A percentile compares a stretch with the other conserved stretches of the same genome.
These are phyloP conservation scores for Setaria italica DNA, from an alignment of 202 grass and related monocot species.

Conservation along the genomic window DNA sequence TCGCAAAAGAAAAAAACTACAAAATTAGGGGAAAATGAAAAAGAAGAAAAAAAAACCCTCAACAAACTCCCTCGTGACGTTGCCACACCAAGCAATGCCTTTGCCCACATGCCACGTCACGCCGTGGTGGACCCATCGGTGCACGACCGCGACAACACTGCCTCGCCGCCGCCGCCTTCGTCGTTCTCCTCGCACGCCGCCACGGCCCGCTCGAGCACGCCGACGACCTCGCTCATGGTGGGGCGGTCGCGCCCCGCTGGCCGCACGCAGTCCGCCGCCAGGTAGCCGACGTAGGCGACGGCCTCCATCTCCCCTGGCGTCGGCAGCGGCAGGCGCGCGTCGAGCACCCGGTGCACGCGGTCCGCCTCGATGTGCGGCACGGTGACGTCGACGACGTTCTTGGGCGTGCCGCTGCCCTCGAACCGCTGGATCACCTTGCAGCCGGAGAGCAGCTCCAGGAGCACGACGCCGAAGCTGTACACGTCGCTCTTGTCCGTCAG, in stretches of 20 bases:
- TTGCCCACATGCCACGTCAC: constrained; percentile 41
- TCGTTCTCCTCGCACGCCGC: constrained; percentile 53
- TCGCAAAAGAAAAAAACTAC: constrained; percentile 20
- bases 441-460: constrained; percentile 77
- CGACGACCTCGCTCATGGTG: constrained; percentile 87
- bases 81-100: neutral
- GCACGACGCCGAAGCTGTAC: constrained; percentile 73
- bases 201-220: constrained; percentile 72
- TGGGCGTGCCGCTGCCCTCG: constrained; percentile 74
- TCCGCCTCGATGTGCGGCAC: constrained; percentile 75
- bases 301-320: constrained; percentile 91
- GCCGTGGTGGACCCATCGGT: constrained; percentile 59
- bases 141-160: constrained; percentile 62
- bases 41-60: neutral
- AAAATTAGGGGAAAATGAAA: constrained; percentile 8
- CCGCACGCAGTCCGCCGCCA: constrained; percentile 76
- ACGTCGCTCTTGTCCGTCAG: constrained; percentile 89
- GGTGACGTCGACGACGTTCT: constrained; percentile 76
- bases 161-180: constrained; percentile 20
- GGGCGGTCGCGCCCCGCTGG: constrained; percentile 57
- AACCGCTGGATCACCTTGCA: constrained; percentile 63
- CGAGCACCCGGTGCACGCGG: constrained; percentile 70
- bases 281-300: constrained; percentile 74
- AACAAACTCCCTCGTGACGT: neutral
- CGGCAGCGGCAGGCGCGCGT: constrained; percentile 71